Base-by-base conservation (phyloP, 2,329 filamentous ascomycete species). In the Dactylellina sp. region DNA sequence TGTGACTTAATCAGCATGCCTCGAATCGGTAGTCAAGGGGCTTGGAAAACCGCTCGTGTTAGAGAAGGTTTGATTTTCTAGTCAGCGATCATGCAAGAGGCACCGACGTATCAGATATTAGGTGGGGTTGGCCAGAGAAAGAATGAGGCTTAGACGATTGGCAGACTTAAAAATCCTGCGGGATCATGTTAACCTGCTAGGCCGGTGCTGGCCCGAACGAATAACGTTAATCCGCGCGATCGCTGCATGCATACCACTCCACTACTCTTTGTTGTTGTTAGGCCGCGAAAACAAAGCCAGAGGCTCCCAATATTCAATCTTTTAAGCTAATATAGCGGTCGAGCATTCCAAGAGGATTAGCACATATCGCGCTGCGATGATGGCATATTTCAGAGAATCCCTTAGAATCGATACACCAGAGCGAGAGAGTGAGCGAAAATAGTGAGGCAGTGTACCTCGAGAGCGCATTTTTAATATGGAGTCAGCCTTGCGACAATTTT, bases 1-100 rank as follows among this genome's bases (percentile, higher is more conserved):
- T 62, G 57, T 71, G 65, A 71, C 65, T 50, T 42, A 32, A 57
- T 49, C 42, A 57, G 32, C 22, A 32, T 47, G 56, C 18, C 44
- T 28, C 16, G 28, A 1, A 20, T 35, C 12, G 12, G 40, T 22
- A 12, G 5, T 40, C 52, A 22, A 39, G 25, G 16, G 22, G 53
- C 37, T 66, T 35, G 24, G 42, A 28, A 53, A 37, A 22, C 28
- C 28, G 22, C 47, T 52, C 52, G 62, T 60, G 42, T 50, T 60
- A 44, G 39, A 28, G 63, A 53, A 50, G 11, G 53, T 18, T 53
- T 20, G 25, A 28, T 42, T 11, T 28, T 66, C n/a, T 44, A n/a
- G n/a, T 59, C 16, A 6, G 35, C 2, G 28, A 5, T 42, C 16
- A 47, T 37, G 40, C 56, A 12, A 28, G 9, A 57, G 32, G 9